Evolutionary conservation across 2,329 filamentous ascomycete genomes (phyloP).

Genomic region (Hymenoscyphus fructigenus): DNA sequence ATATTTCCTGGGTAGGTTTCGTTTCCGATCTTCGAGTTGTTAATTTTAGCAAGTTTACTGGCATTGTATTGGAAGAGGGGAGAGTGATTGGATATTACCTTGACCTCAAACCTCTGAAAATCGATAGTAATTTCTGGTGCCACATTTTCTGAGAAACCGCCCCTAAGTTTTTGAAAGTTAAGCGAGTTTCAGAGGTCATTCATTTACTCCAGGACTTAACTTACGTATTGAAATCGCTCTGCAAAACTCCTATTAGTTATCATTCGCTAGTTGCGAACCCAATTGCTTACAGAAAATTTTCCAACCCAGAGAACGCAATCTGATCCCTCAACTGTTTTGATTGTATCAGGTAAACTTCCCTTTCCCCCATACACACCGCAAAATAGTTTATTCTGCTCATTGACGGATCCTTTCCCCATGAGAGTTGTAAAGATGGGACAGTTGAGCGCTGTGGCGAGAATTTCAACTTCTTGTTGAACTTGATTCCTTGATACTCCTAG

Average conservation of each 20-base stretch:
- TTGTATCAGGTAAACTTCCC: slow-evolving; percentile 1
- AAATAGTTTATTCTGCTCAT: slow-evolving; percentile 47
- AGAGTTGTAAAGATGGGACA: slow-evolving; percentile 48
- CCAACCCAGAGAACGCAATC: slow-evolving; percentile 19
- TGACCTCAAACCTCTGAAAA: slow-evolving; percentile 34
- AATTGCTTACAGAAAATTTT: slow-evolving; percentile 19
- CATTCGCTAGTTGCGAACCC: too few relatives aligned
- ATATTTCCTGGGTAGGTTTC: neutral
- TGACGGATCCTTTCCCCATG: slow-evolving; percentile 51
- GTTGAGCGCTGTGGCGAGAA: slow-evolving; percentile 41
- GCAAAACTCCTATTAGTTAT: neutral
- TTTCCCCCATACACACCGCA: slow-evolving; percentile 48
- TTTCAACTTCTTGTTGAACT: slow-evolving; percentile 26
- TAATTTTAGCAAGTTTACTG: neutral
- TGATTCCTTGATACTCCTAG: slow-evolving; percentile 32
- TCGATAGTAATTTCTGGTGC: slow-evolving; percentile 31
- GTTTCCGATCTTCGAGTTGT: neutral
- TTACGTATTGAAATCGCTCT: slow-evolving; percentile 20
- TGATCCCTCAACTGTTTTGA: slow-evolving; percentile 12
- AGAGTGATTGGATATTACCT: slow-evolving; percentile 16
- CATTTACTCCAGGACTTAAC: neutral
- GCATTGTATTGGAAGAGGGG: too few relatives aligned
- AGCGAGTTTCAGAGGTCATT: neutral
- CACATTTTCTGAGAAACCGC: slow-evolving; percentile 33
- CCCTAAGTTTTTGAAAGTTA: slow-evolving; percentile 14